A percentile compares a stretch with the other conserved stretches of the same genome.
Conservation (phyloP, 192 early-diverging fungal genomes). For the Backusella psychrophila region DNA sequence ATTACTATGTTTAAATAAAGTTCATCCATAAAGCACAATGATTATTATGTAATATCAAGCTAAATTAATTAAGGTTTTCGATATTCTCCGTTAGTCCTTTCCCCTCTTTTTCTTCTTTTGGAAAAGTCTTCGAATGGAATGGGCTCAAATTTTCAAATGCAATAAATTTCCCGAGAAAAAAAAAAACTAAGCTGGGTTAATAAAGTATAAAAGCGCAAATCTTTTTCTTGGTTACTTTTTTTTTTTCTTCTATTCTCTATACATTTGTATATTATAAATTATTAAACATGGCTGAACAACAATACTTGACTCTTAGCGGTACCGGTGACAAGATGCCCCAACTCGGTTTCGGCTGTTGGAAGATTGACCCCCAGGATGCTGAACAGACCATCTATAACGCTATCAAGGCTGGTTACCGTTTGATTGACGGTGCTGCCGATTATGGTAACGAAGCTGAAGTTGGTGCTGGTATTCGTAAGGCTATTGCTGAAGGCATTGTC, state of each 20-base stretch:
- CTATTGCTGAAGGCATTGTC: slow-evolving; percentile 46
- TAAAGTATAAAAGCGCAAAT: not conserved
- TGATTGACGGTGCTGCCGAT: slow-evolving; percentile 51
- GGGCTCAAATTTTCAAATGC: not conserved
- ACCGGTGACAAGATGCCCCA: slow-evolving; percentile 48
- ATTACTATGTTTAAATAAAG: not conserved
- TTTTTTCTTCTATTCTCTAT: not conserved
- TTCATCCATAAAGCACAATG: not conserved
- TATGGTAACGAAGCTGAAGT: slow-evolving; percentile 67
- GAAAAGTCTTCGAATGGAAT: not conserved
- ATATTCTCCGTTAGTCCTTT: slow-evolving; percentile 1
- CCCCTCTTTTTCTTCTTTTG: slow-evolving; percentile 1
- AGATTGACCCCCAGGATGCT: slow-evolving; percentile 40
- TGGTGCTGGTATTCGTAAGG: slow-evolving; percentile 50
- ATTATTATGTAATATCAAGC: not conserved
- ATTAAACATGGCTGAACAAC: not conserved
- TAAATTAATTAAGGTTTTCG: slow-evolving; percentile 1
- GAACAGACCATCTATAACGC: slow-evolving; percentile 39
- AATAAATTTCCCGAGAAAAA: not conserved
- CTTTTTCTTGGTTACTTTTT: not conserved
- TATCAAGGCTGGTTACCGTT: slow-evolving; percentile 33
- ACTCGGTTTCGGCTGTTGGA: slow-evolving; percentile 53
- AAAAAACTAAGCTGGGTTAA: not conserved
- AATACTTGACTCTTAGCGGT: slow-evolving; percentile 34
- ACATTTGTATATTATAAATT: slow-evolving; percentile 7